phyloP scores from a whole-genome alignment of 176 grass and related monocot species.

The Avena sativa region DNA sequence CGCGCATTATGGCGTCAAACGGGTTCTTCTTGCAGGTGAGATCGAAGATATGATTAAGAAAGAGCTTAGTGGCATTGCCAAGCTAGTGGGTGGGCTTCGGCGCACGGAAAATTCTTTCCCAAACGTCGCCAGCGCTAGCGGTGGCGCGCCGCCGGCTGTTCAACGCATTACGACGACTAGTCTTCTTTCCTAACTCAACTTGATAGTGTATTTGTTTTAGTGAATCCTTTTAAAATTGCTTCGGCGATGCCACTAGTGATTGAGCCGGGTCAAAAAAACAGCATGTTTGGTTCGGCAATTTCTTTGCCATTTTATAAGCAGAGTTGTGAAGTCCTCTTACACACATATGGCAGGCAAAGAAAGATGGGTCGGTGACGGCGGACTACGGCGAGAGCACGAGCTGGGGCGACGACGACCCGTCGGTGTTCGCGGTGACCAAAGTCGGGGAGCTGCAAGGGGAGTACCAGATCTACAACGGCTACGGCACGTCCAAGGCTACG shows the following conservation, averaged over 20 bases:
- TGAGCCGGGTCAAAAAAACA: no score
- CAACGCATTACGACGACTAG: not conserved
- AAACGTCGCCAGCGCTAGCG: not conserved
- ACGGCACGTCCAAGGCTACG: conserved; percentile 37
- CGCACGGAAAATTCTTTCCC: not conserved
- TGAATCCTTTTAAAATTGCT: not conserved
- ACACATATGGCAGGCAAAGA: conserved; percentile 3
- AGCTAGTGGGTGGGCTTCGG: not conserved
- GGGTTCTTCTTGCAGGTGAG: conserved; percentile 65
- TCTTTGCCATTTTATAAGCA: no score
- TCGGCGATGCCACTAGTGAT: not conserved
- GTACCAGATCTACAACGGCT: conserved; percentile 60
- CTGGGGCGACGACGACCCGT: conserved; percentile 51
- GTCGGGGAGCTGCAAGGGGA: conserved; percentile 36
- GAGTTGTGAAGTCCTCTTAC: not conserved
- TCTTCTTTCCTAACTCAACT: not conserved
- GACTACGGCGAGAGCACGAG: conserved; percentile 45
- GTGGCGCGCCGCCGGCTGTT: not conserved
- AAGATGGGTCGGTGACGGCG: conserved; percentile 5
- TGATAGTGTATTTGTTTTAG: not conserved
- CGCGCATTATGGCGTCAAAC: conserved; percentile 65
- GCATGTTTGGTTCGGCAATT: not conserved
- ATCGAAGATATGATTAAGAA: not conserved
- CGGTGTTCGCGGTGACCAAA: conserved; percentile 36
- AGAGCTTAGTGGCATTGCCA: not conserved